These are phyloP conservation scores for Pythium apleroticum DNA, from an alignment of 352 stramenopile species.

Conservation along the genomic window DNA sequence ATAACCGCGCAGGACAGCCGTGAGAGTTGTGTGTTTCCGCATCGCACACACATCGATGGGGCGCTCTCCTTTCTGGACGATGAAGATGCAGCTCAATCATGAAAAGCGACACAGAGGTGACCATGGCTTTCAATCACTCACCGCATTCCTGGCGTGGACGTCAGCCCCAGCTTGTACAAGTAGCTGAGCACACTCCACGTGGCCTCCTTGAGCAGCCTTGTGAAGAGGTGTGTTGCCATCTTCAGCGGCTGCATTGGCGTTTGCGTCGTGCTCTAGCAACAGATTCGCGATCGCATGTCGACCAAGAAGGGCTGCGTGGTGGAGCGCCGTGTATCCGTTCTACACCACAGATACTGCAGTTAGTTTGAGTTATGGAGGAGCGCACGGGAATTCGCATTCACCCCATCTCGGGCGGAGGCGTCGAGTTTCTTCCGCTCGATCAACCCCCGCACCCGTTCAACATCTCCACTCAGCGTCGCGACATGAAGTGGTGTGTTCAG, in stretches of 20 bases:
- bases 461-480: constrained; percentile 20
- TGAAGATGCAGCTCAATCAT: background rate
- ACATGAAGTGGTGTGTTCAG: constrained; percentile 23
- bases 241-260: background rate
- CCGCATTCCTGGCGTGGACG: constrained; percentile 2
- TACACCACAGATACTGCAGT: background rate
- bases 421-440: constrained; percentile 9
- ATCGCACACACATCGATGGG: constrained; percentile 23
- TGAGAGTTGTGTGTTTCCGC: constrained; percentile 22
- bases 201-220: constrained; percentile 24
- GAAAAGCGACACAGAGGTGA: background rate
- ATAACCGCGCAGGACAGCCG: constrained; percentile 18
- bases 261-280: constrained; percentile 11
- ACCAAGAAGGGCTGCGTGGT: constrained; percentile 21
- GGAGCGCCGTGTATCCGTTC: constrained; percentile 27
- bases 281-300: background rate
- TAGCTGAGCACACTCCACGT: constrained; percentile 1
- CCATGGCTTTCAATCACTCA: background rate
- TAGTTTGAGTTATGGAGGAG: too few species aligned
- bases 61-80: constrained; percentile 1
- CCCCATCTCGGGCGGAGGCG: constrained; percentile 5
- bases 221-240: constrained; percentile 26
- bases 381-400: too few species aligned
- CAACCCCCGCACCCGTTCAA: background rate
- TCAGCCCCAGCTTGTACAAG: constrained; percentile 11